Percentiles rank a stretch among this genome's conserved stretches.
These are phyloP conservation scores for Amanita polypyramis DNA, from an alignment of 768 basidiomycete genomes.

Conservation along the genomic window DNA sequence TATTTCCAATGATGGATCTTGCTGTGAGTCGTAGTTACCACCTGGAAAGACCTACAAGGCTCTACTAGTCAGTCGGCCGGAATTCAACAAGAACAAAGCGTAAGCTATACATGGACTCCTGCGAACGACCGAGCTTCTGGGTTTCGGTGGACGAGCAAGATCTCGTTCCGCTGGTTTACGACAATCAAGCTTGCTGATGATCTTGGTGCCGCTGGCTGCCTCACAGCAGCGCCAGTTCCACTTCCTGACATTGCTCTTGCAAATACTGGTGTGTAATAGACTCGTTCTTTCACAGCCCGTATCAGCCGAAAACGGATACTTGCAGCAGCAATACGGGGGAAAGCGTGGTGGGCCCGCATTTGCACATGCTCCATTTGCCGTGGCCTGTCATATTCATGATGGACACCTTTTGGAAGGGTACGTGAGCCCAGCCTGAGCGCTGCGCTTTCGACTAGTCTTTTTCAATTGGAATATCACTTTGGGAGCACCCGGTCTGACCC, in stretches of 20 bases:
- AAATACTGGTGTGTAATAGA: no score
- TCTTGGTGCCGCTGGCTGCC: slow-evolving; percentile 26
- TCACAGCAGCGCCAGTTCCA: not conserved
- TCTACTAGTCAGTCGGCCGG: slow-evolving; percentile 1
- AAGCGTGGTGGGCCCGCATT: no score
- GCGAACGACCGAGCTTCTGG: slow-evolving; percentile 53
- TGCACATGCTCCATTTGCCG: no score
- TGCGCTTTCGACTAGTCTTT: no score
- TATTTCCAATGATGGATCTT: slow-evolving; percentile 44
- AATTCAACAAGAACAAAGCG: not conserved
- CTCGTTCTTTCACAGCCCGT: no score
- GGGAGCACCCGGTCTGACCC: no score
- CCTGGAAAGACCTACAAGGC: slow-evolving; percentile 64
- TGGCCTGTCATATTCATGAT: no score
- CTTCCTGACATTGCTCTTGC: not conserved
- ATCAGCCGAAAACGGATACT: no score
- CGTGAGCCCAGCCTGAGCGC: no score
- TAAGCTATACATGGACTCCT: slow-evolving; percentile 48
- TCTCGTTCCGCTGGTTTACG: slow-evolving; percentile 55
- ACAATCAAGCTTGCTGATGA: slow-evolving; percentile 61
- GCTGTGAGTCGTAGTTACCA: slow-evolving; percentile 52
- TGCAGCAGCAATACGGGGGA: no score
- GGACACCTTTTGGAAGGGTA: no score
- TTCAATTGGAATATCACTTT: no score
- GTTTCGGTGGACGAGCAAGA: slow-evolving; percentile 62